Conservation (phyloP, 2,329 filamentous ascomycete genomes). For the Penicillium palitans region DNA sequence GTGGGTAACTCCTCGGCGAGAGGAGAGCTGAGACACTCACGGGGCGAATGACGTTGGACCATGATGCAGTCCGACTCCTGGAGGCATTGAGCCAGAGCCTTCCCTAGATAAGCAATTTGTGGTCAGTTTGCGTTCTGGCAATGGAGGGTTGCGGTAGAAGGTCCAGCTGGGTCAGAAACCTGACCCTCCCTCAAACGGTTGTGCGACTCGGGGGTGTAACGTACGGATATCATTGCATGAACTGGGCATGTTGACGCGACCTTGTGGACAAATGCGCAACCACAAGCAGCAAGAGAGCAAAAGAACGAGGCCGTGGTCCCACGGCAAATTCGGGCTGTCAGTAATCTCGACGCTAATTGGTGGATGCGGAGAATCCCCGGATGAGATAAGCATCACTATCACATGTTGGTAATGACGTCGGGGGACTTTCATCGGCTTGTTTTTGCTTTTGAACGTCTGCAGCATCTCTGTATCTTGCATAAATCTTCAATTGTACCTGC, state of each 20-base stretch:
- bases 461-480: neutral
- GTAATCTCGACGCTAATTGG: constrained; percentile 18
- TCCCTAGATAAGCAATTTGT: constrained; percentile 57
- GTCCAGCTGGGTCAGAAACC: neutral
- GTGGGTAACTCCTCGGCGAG: constrained; percentile 78
- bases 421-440: neutral
- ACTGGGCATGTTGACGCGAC: constrained; percentile 69
- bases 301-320: constrained; percentile 3
- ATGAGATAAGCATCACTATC: constrained; percentile 39
- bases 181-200: neutral
- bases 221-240: constrained; percentile 96
- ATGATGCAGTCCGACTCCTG: constrained; percentile 97
- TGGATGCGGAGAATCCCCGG: constrained; percentile 20
- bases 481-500: neutral
- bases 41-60: constrained; percentile 79
- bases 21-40: constrained; percentile 83
- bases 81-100: constrained; percentile 89
- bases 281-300: neutral
- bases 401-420: constrained; percentile 29
- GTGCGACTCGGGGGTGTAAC: constrained; percentile 38
- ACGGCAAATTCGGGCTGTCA: constrained; percentile 24
- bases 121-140: constrained; percentile 21
- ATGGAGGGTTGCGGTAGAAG: constrained; percentile 1
- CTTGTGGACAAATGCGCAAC: constrained; percentile 8
- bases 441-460: neutral